A percentile compares a stretch with the other conserved stretches of the same genome.
These are phyloP conservation scores for Rhodotorula paludigena DNA, from an alignment of 768 basidiomycete genomes.

Conservation along the genomic window DNA sequence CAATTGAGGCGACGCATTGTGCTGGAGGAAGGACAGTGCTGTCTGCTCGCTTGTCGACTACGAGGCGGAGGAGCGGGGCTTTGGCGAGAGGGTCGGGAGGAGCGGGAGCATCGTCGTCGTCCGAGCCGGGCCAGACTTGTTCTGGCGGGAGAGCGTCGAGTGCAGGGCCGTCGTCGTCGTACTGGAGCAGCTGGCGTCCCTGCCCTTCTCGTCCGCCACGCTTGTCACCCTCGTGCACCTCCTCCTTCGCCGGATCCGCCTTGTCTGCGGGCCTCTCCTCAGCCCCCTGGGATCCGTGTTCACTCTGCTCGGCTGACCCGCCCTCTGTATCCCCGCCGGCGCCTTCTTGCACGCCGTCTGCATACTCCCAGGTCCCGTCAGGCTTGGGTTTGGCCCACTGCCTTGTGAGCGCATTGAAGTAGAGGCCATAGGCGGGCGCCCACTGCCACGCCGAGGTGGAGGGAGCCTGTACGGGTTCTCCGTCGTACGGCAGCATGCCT, in stretches of 20 bases:
- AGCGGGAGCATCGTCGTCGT: not conserved
- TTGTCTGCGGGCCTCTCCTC: too few relatives aligned
- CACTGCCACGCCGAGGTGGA: conserved; percentile 25
- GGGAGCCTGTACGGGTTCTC: conserved; percentile 6
- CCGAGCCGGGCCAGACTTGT: conserved; percentile 29
- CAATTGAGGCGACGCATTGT: conserved; percentile 56
- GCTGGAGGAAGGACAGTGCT: conserved; percentile 9
- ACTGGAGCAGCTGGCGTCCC: not conserved
- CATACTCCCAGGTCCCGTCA: conserved; percentile 24
- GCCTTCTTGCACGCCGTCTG: not conserved
- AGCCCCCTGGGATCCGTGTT: not conserved
- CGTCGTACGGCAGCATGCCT: conserved; percentile 3
- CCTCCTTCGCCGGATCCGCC: not conserved
- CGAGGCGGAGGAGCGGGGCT: conserved; percentile 35
- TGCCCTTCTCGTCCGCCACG: not conserved
- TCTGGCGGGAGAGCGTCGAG: conserved; percentile 13
- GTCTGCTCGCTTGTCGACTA: conserved; percentile 13
- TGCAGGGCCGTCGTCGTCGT: not conserved
- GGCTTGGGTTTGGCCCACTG: conserved; percentile 24
- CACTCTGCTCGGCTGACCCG: not conserved
- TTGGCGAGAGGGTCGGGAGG: conserved; percentile 2
- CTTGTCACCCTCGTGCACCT: not conserved
- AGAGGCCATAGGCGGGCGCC: conserved; percentile 8
- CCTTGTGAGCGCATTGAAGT: conserved; percentile 11
- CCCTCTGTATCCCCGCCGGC: too few relatives aligned